Base-by-base conservation (phyloP, 257 asterid genomes). In the Solanum pennellii region DNA sequence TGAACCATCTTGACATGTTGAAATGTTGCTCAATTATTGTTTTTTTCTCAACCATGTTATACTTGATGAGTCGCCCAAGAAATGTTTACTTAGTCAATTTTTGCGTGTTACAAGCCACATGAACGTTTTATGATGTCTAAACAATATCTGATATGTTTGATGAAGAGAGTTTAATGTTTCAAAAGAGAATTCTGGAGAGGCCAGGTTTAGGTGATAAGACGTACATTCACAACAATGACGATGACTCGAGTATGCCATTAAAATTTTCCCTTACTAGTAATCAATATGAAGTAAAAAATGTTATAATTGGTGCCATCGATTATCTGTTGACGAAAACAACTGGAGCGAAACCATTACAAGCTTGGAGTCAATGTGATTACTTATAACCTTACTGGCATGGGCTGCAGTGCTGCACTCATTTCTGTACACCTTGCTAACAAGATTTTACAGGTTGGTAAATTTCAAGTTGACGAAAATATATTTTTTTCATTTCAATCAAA, bases 311-410 rank as follows among this genome's bases (percentile, higher is more conserved):
- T 89, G 66, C 27, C 25, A 79, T 79, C 45, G 42, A 79, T 29
- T 66, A 79, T 27, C 84, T 79, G 2, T 79, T 91, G 71, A 15
- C 6, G 11, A 91, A 88, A 56, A 88, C 87, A 11, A 52, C 23
- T 23, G 60, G 68, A 23, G n/a, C 89, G 5, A 82, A 90, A 90
- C 84, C 87, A 88, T 15, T 92, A 88, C 87, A 44, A 44, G 29
- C 83, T 92, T 90, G 86, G 92, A 66, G 6, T 12, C 31, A 85
- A 91, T 35, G 49, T 91, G 10, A 91, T 86, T 72, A 90, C 90
- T 3, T 91, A 44, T 75, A 92, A 91, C 49, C 91, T 92, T 39
- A 77, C 90, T 21, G 94, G 94, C 27, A 92, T 92, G 94, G 94
- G 94, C 16, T 92, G 94, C 87, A 92, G 94, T 83, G 93, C 91